A percentile compares a stretch with the other conserved stretches of the same genome.
phyloP scores from a whole-genome alignment of 768 basidiomycete genomes.

The Boletus reticuloceps region DNA sequence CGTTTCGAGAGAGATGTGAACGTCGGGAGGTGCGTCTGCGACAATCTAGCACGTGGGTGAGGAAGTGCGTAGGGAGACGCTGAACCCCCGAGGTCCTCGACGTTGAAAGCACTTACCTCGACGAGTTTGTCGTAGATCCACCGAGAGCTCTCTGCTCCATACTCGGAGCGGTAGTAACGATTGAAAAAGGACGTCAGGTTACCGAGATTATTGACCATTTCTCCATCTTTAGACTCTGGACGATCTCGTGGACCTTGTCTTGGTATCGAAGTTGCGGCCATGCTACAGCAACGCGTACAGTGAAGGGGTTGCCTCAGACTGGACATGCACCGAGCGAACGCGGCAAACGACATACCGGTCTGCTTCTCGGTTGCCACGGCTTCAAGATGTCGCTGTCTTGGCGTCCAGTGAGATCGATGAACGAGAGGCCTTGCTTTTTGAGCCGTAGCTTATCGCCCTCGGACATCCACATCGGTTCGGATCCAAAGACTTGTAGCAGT shows the following conservation, averaged over 20 bases:
- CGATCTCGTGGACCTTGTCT: background rate
- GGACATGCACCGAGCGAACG: no score
- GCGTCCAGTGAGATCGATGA: background rate
- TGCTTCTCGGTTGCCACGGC: background rate
- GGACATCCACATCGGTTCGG: background rate
- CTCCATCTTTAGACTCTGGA: background rate
- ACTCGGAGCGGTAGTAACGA: slow-evolving; percentile 8
- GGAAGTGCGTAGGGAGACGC: background rate
- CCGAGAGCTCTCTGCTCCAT: slow-evolving; percentile 38
- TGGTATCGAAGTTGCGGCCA: background rate
- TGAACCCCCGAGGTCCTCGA: no score
- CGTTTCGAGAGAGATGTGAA: slow-evolving; percentile 17
- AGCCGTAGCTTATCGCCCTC: slow-evolving; percentile 3
- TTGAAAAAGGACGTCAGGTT: background rate
- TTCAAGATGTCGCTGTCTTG: background rate
- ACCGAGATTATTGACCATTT: background rate
- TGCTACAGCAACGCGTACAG: background rate
- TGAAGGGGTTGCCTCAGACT: background rate
- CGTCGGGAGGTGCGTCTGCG: slow-evolving; percentile 9
- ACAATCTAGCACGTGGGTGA: slow-evolving; percentile 5
- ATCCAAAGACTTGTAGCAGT: background rate
- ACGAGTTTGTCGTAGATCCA: slow-evolving; percentile 34
- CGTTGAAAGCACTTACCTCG: background rate
- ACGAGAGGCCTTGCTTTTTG: background rate
- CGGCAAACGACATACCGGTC: background rate